phyloP scores from a whole-genome alignment of 2,329 filamentous ascomycete genomes.

The Trichothecium sympodiale region DNA sequence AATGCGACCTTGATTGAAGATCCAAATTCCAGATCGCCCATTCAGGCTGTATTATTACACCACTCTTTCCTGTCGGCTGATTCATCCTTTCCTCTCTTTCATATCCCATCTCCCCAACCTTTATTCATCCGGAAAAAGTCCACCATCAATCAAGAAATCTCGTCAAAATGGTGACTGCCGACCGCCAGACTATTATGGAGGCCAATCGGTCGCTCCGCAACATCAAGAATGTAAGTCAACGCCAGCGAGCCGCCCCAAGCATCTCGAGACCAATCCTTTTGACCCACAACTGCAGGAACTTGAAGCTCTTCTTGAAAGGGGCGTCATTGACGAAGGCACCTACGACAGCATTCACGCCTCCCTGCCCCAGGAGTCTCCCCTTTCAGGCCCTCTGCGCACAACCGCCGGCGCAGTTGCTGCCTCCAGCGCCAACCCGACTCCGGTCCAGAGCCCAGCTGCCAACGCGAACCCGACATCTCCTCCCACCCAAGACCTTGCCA shows the following conservation, averaged over 20 bases:
- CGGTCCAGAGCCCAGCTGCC: neutral
- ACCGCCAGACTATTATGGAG: constrained; percentile 51
- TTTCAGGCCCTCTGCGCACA: constrained; percentile 35
- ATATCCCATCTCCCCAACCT: too few relatives aligned
- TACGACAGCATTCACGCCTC: constrained; percentile 65
- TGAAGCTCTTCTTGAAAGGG: constrained; percentile 75
- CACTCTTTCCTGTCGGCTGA: too few relatives aligned
- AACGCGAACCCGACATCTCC: constrained; percentile 22
- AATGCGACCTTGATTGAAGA: too few relatives aligned
- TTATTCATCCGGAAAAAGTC: too few relatives aligned
- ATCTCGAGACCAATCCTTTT: neutral
- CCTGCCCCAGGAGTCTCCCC: constrained; percentile 60
- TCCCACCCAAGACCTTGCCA: neutral
- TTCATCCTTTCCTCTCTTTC: neutral
- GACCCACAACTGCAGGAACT: constrained; percentile 55
- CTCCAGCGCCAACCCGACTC: constrained; percentile 16
- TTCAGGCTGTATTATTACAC: too few relatives aligned
- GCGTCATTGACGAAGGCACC: constrained; percentile 62
- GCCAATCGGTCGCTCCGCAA: constrained; percentile 77
- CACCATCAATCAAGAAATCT: neutral
- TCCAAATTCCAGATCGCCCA: too few relatives aligned
- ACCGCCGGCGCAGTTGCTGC: constrained; percentile 13
- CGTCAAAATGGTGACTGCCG: constrained; percentile 31
- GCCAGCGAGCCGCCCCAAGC: constrained; percentile 4
- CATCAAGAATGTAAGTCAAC: constrained; percentile 66